These are phyloP conservation scores for Mycena belliarum DNA, from an alignment of 768 basidiomycete species.

Conservation along the genomic window DNA sequence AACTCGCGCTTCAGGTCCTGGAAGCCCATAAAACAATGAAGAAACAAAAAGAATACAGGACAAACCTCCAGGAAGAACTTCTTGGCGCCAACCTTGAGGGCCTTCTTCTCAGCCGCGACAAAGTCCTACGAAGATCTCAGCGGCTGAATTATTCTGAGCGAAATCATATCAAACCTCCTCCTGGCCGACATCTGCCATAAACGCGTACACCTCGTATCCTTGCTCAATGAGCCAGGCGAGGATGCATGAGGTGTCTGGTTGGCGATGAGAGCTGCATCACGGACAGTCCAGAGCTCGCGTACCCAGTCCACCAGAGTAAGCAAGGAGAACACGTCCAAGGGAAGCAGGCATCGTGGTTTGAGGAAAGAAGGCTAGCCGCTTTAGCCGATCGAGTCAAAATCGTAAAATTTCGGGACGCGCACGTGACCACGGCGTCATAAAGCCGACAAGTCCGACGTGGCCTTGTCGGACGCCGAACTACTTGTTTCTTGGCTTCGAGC, in stretches of 20 bases:
- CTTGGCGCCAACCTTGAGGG: constrained; percentile 88
- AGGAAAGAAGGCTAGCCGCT: neutral
- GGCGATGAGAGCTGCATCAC: neutral
- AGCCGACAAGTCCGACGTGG: neutral
- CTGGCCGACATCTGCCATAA: constrained; percentile 95
- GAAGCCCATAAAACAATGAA: neutral
- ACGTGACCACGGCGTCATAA: neutral
- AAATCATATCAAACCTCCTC: constrained; percentile 60
- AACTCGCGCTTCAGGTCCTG: constrained; percentile 96
- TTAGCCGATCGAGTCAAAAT: neutral
- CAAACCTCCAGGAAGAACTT: constrained; percentile 89
- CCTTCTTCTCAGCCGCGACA: constrained; percentile 87
- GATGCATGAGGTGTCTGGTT: constrained; percentile 94
- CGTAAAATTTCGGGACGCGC: neutral
- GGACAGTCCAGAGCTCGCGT: constrained; percentile 31
- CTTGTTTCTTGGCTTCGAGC: too few relatives aligned
- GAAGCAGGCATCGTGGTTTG: constrained; percentile 46
- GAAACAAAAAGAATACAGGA: neutral
- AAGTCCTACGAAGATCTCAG: constrained; percentile 66
- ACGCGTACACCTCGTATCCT: constrained; percentile 95
- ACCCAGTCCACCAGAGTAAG: constrained; percentile 99
- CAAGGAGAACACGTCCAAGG: constrained; percentile 87
- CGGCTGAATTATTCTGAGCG: neutral
- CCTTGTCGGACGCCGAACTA: too few relatives aligned
- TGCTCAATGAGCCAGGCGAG: constrained; percentile 98